These are phyloP conservation scores for Gynandropsis gynandra DNA, from an alignment of 345 rosid species.

Conservation along the genomic window DNA sequence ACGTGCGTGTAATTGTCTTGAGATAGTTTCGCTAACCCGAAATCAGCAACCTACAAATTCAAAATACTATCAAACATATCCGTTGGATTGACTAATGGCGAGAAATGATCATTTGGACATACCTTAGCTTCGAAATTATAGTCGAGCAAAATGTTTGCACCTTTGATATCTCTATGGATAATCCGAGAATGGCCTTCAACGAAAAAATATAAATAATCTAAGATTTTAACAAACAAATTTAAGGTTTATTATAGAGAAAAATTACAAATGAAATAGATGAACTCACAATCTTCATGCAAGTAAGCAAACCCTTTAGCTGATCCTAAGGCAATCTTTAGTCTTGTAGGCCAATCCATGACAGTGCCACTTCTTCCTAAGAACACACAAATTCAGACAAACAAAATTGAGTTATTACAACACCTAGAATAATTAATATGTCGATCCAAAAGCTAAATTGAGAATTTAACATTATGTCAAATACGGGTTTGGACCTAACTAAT, in stretches of 20 bases:
- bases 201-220: neutral
- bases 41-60: constrained; percentile 66
- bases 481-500: too few species aligned
- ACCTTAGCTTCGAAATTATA: constrained; percentile 40
- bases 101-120: neutral
- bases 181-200: constrained; percentile 73
- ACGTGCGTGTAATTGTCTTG: constrained; percentile 69
- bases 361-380: constrained; percentile 51
- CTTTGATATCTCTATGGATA: constrained; percentile 89
- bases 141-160: constrained; percentile 78
- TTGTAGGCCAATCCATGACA: constrained; percentile 65
- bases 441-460: too few species aligned
- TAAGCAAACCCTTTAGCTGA: constrained; percentile 93
- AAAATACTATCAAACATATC: constrained; percentile 1
- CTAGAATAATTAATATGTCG: too few species aligned
- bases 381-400: neutral
- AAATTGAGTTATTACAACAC: neutral
- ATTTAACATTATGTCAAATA: too few species aligned
- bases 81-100: neutral
- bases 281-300: constrained; percentile 93
- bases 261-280: neutral
- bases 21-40: constrained; percentile 80
- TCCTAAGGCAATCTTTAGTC: constrained; percentile 79
- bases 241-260: neutral
- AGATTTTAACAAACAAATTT: neutral